phyloP scores from a whole-genome alignment of 768 basidiomycete species.

The Tylopilus sp. region DNA sequence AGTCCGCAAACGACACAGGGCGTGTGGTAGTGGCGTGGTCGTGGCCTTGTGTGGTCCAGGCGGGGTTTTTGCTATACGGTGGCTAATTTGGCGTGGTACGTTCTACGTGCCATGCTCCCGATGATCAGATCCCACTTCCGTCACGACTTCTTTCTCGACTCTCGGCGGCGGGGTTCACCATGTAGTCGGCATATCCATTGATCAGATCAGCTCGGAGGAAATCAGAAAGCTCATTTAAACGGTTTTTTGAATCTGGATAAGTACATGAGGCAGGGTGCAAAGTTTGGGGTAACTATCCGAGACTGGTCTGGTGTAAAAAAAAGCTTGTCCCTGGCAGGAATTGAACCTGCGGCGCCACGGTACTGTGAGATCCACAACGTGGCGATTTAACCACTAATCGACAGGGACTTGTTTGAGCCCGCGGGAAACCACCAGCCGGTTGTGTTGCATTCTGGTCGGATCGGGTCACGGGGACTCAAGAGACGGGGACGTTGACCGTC shows the following conservation, averaged over 20 bases:
- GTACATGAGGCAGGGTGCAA: too few species aligned
- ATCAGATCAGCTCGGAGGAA: neutral
- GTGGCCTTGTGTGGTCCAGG: neutral
- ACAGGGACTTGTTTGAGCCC: constrained; percentile 29
- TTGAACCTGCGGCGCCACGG: constrained; percentile 39
- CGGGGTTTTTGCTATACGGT: neutral
- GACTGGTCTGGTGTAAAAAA: constrained; percentile 3
- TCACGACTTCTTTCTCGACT: neutral
- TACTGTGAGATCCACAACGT: constrained; percentile 36
- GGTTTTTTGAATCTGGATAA: too few species aligned
- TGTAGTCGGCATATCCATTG: neutral
- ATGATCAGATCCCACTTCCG: neutral
- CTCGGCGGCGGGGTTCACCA: neutral
- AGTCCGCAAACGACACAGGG: constrained; percentile 26
- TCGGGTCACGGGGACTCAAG: too few species aligned
- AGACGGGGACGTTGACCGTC: neutral
- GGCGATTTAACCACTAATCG: constrained; percentile 44
- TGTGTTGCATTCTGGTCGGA: neutral
- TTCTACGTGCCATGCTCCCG: neutral
- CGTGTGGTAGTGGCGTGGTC: constrained; percentile 22
- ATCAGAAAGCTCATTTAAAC: neutral
- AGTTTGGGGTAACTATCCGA: too few species aligned
- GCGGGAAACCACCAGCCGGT: neutral
- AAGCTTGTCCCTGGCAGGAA: constrained; percentile 37
- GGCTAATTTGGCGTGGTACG: neutral